Conservation (phyloP, 2,329 filamentous ascomycete genomes). For the Septoria linicola region DNA sequence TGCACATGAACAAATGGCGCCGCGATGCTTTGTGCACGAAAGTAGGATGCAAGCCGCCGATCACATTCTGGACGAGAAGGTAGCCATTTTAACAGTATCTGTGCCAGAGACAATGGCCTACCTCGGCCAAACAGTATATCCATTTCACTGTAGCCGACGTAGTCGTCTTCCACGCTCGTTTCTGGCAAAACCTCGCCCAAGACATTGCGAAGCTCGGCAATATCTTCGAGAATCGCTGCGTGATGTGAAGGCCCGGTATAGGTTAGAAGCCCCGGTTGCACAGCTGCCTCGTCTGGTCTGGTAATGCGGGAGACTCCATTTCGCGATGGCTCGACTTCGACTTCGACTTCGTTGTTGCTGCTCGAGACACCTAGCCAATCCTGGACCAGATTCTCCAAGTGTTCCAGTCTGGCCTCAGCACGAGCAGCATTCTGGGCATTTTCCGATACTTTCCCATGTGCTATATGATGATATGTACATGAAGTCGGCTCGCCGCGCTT, state of each 20-base stretch:
- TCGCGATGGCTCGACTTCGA: not conserved
- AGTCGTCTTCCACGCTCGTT: constrained; percentile 3
- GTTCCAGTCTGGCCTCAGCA: constrained; percentile 16
- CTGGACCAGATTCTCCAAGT: constrained; percentile 17
- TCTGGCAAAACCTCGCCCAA: constrained; percentile 7
- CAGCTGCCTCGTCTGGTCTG: too few species aligned
- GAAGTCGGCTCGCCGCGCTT: constrained; percentile 5
- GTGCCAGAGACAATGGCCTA: constrained; percentile 3
- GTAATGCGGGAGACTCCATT: not conserved
- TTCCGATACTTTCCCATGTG: constrained; percentile 2
- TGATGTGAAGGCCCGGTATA: constrained; percentile 22
- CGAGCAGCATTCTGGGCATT: not conserved
- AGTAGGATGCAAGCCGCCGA: constrained; percentile 18
- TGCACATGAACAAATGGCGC: constrained; percentile 19
- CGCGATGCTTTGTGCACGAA: constrained; percentile 19
- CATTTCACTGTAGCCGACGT: constrained; percentile 7
- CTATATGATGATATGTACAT: constrained; percentile 12
- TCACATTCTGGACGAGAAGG: constrained; percentile 16
- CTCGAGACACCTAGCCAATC: constrained; percentile 6
- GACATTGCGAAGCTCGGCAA: constrained; percentile 19
- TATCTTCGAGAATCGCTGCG: constrained; percentile 23
- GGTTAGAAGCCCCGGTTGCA: too few species aligned
- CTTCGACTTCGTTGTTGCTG: not conserved
- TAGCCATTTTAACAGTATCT: constrained; percentile 15
- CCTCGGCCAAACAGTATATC: constrained; percentile 20